Conservation (phyloP, 164 flowering plant genomes). For the Pachysandra terminalis region DNA sequence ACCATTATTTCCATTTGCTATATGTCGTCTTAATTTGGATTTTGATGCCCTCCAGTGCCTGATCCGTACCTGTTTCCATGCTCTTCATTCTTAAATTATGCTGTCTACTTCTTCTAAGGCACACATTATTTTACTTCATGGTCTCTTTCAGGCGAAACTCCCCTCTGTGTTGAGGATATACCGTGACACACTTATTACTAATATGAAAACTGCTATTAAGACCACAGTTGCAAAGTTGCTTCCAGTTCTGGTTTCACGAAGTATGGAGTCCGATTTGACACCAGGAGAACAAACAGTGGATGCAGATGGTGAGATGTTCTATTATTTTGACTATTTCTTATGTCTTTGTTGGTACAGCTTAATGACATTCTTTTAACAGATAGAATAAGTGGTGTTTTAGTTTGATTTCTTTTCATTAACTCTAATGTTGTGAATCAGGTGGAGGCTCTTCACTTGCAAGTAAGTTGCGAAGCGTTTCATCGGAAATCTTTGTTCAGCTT, state of each 20-base stretch:
- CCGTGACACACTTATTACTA: constrained; percentile 83
- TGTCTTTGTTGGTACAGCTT: not conserved
- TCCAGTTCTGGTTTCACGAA: constrained; percentile 60
- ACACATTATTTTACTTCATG: not conserved
- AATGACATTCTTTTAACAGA: not conserved
- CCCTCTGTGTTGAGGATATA: constrained; percentile 88
- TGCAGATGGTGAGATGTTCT: constrained; percentile 62
- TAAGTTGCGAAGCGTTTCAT: constrained; percentile 79
- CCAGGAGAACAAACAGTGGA: constrained; percentile 63
- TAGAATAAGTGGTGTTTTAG: constrained; percentile 2
- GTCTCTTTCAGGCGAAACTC: constrained; percentile 68
- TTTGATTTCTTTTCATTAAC: constrained; percentile 1
- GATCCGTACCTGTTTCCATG: too few relatives aligned
- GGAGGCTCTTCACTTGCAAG: constrained; percentile 88
- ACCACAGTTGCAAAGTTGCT: constrained; percentile 86
- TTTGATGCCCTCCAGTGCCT: too few relatives aligned
- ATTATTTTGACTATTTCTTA: not conserved
- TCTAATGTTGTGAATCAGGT: constrained; percentile 40
- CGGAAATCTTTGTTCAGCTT: constrained; percentile 89
- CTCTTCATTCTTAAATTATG: not conserved
- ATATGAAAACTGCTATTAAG: constrained; percentile 94
- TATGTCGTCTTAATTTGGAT: too few relatives aligned
- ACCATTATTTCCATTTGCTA: too few relatives aligned
- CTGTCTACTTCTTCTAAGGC: not conserved
- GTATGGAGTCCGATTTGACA: constrained; percentile 56